phyloP scores from a whole-genome alignment of 1,284 basidiomycete species.

The Ganoderma meredithae region DNA sequence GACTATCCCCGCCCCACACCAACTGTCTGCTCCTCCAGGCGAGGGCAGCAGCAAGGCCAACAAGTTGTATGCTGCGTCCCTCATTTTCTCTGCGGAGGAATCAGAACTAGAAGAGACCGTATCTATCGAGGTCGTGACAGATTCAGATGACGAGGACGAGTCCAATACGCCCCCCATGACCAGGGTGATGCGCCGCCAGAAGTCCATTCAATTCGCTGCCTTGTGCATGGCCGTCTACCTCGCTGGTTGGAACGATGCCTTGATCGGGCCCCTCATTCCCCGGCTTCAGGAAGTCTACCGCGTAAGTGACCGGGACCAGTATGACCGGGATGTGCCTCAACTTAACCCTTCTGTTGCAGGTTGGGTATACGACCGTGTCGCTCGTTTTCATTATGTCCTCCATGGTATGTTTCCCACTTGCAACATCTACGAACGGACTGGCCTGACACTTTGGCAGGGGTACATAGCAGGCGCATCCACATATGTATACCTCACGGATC shows the following conservation, averaged over 20 bases:
- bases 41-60: neutral
- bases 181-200: too few species aligned
- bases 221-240: conserved; percentile 44
- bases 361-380: conserved; percentile 55
- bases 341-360: conserved; percentile 35
- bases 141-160: too few species aligned
- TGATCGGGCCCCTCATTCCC: conserved; percentile 67
- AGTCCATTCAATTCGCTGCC: too few species aligned
- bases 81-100: neutral
- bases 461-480: conserved; percentile 54
- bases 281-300: conserved; percentile 61
- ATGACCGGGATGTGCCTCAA: conserved; percentile 5
- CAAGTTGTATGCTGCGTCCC: neutral
- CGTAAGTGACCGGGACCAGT: conserved; percentile 38
- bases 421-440: too few species aligned
- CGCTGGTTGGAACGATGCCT: conserved; percentile 63
- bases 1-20: neutral
- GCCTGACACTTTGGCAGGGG: conserved; percentile 41
- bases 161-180: too few species aligned
- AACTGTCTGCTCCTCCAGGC: neutral
- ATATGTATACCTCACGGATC: conserved; percentile 59
- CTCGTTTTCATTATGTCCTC: conserved; percentile 64
- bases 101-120: too few species aligned
- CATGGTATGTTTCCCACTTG: conserved; percentile 44
- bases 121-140: too few species aligned